Conservation (phyloP, 2,329 filamentous ascomycete species). For the Aspergillus aculeatinus region DNA sequence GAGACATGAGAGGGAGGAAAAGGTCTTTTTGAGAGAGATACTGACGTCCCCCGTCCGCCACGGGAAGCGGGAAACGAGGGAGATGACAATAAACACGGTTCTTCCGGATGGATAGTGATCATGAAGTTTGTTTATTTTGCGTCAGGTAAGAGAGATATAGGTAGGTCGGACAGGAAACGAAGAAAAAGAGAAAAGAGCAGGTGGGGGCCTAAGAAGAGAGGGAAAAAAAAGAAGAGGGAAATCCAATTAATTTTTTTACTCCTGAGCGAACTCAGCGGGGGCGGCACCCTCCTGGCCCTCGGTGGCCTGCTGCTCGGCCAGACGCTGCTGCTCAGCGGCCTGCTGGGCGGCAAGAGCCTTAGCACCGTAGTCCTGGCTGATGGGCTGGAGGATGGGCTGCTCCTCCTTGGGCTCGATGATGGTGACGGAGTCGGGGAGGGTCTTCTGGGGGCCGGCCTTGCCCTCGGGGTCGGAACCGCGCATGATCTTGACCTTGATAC, state of each 20-base stretch:
- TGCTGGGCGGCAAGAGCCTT: slow-evolving; percentile 71
- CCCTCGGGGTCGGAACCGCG: slow-evolving; percentile 98
- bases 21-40: background rate
- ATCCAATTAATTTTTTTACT: slow-evolving; percentile 34
- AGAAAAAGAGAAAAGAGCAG: slow-evolving; percentile 27
- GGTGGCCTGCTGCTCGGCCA: slow-evolving; percentile 57
- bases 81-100: background rate
- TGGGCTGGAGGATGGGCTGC: slow-evolving; percentile 88
- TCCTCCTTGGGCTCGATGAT: slow-evolving; percentile 99
- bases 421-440: slow-evolving; percentile 96
- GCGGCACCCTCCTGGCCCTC: slow-evolving; percentile 46
- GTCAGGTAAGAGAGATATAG: slow-evolving; percentile 34
- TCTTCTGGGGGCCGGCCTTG: slow-evolving; percentile 97
- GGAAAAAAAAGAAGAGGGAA: slow-evolving; percentile 25
- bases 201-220: slow-evolving; percentile 25
- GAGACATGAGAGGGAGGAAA: background rate
- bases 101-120: slow-evolving; percentile 20
- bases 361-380: slow-evolving; percentile 97
- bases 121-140: slow-evolving; percentile 39
- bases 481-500: slow-evolving; percentile 99
- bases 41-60: background rate
- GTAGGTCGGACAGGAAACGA: slow-evolving; percentile 31
- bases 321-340: slow-evolving; percentile 55
- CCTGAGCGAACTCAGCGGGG: slow-evolving; percentile 47
- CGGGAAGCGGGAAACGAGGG: background rate